Conservation (phyloP, 208 protist genomes). For the Crithidia mellificae region DNA sequence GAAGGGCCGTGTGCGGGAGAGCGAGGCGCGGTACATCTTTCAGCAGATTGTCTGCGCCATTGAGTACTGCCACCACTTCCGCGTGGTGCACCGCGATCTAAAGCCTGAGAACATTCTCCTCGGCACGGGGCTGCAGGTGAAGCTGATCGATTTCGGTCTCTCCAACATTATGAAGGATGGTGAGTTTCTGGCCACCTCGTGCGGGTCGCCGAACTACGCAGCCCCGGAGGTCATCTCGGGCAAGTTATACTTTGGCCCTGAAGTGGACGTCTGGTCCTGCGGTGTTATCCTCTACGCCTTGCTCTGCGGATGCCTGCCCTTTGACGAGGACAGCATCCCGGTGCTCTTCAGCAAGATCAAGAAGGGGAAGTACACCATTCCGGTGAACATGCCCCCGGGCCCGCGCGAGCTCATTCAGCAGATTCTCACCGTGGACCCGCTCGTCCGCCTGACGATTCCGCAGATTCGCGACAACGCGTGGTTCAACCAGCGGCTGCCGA, state of each 20-base stretch:
- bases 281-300: conserved; percentile 95
- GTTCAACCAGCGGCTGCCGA: conserved; percentile 86
- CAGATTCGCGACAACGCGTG: conserved; percentile 90
- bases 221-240: conserved; percentile 94
- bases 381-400: conserved; percentile 49
- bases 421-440: conserved; percentile 89
- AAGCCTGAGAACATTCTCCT: conserved; percentile 95
- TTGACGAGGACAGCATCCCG: conserved; percentile 92
- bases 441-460: conserved; percentile 85
- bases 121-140: conserved; percentile 87
- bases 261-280: conserved; percentile 95
- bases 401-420: conserved; percentile 85
- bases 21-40: conserved; percentile 96
- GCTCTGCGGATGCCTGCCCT: conserved; percentile 91
- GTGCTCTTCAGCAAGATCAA: conserved; percentile 92
- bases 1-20: conserved; percentile 93
- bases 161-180: conserved; percentile 93
- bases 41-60: conserved; percentile 99
- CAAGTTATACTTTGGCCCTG: conserved; percentile 91
- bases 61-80: conserved; percentile 98
- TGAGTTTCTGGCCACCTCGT: conserved; percentile 90
- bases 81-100: conserved; percentile 92
- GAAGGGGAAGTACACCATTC: conserved; percentile 84
- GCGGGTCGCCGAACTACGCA: conserved; percentile 95
- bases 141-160: conserved; percentile 96